These are phyloP conservation scores for Ceratobasidium sp. DNA, from an alignment of 1,284 basidiomycete species.

Conservation along the genomic window DNA sequence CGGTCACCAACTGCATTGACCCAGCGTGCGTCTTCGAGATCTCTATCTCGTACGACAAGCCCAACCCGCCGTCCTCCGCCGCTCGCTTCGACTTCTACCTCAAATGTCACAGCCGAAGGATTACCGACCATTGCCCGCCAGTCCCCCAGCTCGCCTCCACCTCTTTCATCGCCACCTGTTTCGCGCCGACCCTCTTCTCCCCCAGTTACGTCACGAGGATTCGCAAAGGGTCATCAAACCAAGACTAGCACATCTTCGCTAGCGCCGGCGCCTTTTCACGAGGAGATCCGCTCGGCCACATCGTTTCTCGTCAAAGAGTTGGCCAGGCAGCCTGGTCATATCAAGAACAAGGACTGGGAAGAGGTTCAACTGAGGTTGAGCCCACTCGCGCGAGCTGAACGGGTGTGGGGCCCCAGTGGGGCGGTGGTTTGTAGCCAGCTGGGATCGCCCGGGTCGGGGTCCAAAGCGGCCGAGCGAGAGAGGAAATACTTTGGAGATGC, in stretches of 20 bases:
- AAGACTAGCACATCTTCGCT: constrained; percentile 14
- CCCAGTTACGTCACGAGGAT: constrained; percentile 28
- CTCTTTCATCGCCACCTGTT: constrained; percentile 58
- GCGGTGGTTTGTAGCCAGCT: constrained; percentile 49
- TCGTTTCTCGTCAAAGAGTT: constrained; percentile 72
- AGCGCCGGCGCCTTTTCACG: constrained; percentile 56
- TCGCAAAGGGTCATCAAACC: constrained; percentile 52
- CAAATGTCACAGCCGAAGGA: background rate
- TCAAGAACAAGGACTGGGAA: constrained; percentile 60
- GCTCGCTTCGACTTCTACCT: constrained; percentile 57
- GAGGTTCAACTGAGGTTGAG: constrained; percentile 76
- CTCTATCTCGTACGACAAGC: constrained; percentile 59
- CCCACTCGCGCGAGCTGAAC: constrained; percentile 71
- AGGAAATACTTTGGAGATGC: constrained; percentile 74
- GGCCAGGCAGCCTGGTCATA: constrained; percentile 65
- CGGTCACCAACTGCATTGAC: constrained; percentile 49
- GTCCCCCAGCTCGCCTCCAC: constrained; percentile 49
- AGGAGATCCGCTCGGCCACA: constrained; percentile 69
- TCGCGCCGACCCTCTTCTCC: constrained; percentile 58
- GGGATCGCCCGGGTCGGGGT: constrained; percentile 58
- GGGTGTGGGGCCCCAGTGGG: constrained; percentile 72
- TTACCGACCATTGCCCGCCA: constrained; percentile 10
- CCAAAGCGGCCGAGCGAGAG: constrained; percentile 75
- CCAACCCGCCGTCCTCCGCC: constrained; percentile 58
- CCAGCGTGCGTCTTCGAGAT: constrained; percentile 23